Evolutionary conservation across 768 basidiomycete genomes (phyloP), one percentile per base, ranked within the genome.

Genomic region (Hemileccinum impolitum): DNA sequence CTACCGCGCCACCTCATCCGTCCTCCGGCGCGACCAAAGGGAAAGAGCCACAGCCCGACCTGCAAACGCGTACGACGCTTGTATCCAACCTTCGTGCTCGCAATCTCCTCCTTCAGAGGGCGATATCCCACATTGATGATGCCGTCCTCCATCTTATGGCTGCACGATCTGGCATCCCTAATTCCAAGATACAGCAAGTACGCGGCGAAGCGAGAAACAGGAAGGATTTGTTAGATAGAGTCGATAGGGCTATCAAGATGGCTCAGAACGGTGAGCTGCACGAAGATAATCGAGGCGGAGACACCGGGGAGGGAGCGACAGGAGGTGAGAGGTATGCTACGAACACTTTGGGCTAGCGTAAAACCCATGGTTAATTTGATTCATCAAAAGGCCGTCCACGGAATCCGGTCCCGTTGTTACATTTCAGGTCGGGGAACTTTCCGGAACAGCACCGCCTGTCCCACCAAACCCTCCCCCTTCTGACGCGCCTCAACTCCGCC

Each of bases 101-200:
- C 35, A 66, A 65, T 35, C 59, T 67, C 41, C 63, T 65, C 35
- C 59, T 64, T 43, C 63, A 66, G 41, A 65, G 57, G 52, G 65
- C 63, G 48, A 65, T 65, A 48, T 59, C 64, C 44, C 64, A 55
- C 32, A 64, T 65, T n/a, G 63, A 65, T 39, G 59, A 66, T 54
- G 64, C 62, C 11, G 60, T 65, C 34, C 65, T 64, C 30, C 54
- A 57, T 47, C 44, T 65, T 4, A 54, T 65, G 60, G 63, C 63
- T 37, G 63, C 64, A 45, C 53, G 65, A 67, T 65, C 65, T 10
- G 65, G 62, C 32, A 62, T 67, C 28, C 62, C 63, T 6, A 65
- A 48, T 48, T 57, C 62, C 44, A 67, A 57, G 35, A 65, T 64
- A 36, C 63, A 66, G 31, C 59, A 67, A 45, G 62, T 67, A 18